Percentiles rank a stretch among this genome's conserved stretches.
These are phyloP conservation scores for Phytophthora citricola DNA, from an alignment of 352 stramenopile species.

Conservation along the genomic window DNA sequence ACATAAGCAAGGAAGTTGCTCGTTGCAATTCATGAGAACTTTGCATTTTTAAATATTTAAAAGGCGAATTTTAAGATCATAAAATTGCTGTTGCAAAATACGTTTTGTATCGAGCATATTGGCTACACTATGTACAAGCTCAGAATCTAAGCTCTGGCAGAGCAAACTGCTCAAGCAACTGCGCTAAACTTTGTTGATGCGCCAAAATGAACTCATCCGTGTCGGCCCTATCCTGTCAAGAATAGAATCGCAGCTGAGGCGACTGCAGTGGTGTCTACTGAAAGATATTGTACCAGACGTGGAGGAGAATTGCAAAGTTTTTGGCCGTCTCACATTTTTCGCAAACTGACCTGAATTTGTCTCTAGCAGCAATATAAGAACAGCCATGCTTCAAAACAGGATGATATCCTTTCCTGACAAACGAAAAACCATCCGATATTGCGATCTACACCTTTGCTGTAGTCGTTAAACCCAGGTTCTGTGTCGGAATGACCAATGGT, in stretches of 20 bases:
- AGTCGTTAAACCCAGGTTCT: constrained; percentile 7
- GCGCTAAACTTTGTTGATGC: background rate
- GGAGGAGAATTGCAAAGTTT: background rate
- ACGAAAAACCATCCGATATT: background rate
- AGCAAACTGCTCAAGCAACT: too few relatives aligned
- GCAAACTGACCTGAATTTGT: background rate
- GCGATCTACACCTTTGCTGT: background rate
- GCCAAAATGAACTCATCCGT: too few relatives aligned
- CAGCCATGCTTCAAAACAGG: constrained; percentile 1
- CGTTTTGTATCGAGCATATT: too few relatives aligned
- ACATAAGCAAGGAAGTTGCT: background rate
- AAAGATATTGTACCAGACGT: too few relatives aligned
- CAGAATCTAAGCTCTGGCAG: too few relatives aligned
- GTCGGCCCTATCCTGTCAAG: too few relatives aligned
- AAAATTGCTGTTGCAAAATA: too few relatives aligned
- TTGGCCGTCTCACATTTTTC: background rate
- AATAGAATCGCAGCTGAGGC: too few relatives aligned
- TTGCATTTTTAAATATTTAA: too few relatives aligned
- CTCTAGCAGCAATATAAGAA: background rate
- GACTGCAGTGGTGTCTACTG: too few relatives aligned
- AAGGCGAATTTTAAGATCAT: too few relatives aligned
- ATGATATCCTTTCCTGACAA: constrained; percentile 8
- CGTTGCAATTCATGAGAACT: background rate
- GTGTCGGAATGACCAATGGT: background rate
- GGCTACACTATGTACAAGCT: too few relatives aligned